Conservation (phyloP, 805 yeast genomes). For the Metschnikowia proteae region DNA sequence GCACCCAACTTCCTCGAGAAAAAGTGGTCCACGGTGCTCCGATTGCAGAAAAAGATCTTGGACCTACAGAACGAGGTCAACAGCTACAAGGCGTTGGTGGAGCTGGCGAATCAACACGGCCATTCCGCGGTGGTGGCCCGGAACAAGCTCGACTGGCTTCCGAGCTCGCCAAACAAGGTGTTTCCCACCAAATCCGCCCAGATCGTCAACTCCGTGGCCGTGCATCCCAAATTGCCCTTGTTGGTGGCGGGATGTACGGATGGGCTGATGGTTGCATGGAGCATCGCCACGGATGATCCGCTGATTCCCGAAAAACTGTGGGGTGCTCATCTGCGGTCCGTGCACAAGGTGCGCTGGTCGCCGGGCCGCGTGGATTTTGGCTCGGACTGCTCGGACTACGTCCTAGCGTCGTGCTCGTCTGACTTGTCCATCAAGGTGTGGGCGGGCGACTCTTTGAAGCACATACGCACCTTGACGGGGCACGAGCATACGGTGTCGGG, state of each 20-base stretch:
- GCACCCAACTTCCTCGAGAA: conserved; percentile 53
- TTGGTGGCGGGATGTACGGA: conserved; percentile 66
- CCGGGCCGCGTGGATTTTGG: conserved; percentile 29
- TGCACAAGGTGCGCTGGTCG: conserved; percentile 59
- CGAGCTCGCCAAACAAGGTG: conserved; percentile 42
- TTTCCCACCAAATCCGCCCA: conserved; percentile 52
- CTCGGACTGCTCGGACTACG: conserved; percentile 17
- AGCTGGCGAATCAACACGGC: conserved; percentile 22
- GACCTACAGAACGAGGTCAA: conserved; percentile 62
- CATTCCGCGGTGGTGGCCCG: conserved; percentile 12
- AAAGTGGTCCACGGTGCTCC: conserved; percentile 83
- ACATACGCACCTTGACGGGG: conserved; percentile 65
- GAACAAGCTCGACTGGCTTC: conserved; percentile 59
- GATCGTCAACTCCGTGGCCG: conserved; percentile 56
- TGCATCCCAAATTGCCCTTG: conserved; percentile 73
- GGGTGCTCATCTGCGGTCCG: conserved; percentile 71
- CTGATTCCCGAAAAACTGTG: conserved; percentile 58
- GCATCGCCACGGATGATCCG: conserved; percentile 49
- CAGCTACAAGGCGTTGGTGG: conserved; percentile 46
- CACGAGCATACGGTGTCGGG: conserved; percentile 85
- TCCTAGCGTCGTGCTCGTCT: conserved; percentile 49
- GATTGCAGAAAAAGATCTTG: conserved; percentile 69
- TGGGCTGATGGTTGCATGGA: conserved; percentile 74
- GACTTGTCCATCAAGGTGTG: conserved; percentile 64
- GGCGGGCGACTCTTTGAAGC: conserved; percentile 53